Evolutionary conservation across 2,329 filamentous ascomycete species (phyloP).

Genomic region (Microdochium paspali): DNA sequence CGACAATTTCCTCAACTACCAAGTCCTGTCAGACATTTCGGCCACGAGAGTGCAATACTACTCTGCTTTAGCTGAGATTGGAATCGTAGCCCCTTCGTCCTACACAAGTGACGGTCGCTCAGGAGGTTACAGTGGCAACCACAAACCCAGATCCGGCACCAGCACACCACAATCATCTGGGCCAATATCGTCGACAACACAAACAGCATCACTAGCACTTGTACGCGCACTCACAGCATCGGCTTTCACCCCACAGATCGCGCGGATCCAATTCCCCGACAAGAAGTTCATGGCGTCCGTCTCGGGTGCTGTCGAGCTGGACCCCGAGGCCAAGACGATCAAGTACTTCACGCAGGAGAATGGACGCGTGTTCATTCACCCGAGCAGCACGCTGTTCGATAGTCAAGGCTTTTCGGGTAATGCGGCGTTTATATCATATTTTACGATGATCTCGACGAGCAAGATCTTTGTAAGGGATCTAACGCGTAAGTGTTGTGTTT

Average conservation of each 20-base stretch:
- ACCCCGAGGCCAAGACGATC: conserved; percentile 85
- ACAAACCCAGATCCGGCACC: conserved; percentile 8
- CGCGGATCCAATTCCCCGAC: conserved; percentile 85
- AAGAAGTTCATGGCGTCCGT: conserved; percentile 88
- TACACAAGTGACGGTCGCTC: not conserved
- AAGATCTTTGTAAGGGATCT: conserved; percentile 89
- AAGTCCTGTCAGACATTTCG: conserved; percentile 80
- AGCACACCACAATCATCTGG: conserved; percentile 2
- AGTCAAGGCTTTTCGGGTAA: conserved; percentile 68
- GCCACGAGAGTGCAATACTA: conserved; percentile 82
- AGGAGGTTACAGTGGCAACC: conserved; percentile 19
- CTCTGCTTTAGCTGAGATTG: conserved; percentile 74
- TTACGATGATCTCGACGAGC: conserved; percentile 81
- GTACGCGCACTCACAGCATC: conserved; percentile 63
- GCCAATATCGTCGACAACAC: not conserved
- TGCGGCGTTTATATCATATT: conserved; percentile 77
- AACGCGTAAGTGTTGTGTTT: conserved; percentile 54
- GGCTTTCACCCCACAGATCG: conserved; percentile 76
- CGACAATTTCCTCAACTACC: conserved; percentile 72
- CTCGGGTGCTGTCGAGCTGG: conserved; percentile 82
- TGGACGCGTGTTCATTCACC: conserved; percentile 86
- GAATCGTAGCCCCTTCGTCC: conserved; percentile 46
- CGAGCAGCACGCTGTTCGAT: conserved; percentile 77
- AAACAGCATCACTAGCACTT: conserved; percentile 32
- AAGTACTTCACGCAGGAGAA: conserved; percentile 86